Conservation (phyloP, 2,329 filamentous ascomycete species). For the Lecanicillium sp. region DNA sequence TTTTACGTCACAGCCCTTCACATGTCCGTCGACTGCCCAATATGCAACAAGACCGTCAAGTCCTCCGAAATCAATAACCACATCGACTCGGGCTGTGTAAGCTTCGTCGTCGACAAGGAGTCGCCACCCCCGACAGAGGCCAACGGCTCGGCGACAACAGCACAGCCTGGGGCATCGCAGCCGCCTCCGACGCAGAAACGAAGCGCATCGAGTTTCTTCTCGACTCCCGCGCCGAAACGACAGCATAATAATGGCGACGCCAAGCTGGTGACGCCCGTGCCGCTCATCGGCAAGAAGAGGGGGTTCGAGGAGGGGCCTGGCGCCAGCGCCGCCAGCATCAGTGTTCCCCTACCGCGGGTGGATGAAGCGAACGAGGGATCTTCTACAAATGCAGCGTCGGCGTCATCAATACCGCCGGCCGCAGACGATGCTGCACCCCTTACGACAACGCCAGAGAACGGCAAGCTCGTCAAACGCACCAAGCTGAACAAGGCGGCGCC, state of each 20-base stretch:
- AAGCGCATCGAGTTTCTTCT: constrained; percentile 54
- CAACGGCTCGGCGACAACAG: constrained; percentile 21
- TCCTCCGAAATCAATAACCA: constrained; percentile 78
- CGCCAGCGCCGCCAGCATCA: constrained; percentile 15
- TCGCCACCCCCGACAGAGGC: constrained; percentile 25
- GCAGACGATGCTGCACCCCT: constrained; percentile 9
- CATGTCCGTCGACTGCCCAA: constrained; percentile 66
- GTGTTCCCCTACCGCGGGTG: constrained; percentile 11
- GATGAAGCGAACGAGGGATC: constrained; percentile 5
- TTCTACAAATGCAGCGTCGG: constrained; percentile 9
- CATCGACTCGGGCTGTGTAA: constrained; percentile 76
- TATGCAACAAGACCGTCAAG: constrained; percentile 69
- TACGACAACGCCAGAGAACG: constrained; percentile 21
- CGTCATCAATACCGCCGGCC: background rate
- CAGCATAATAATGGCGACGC: constrained; percentile 36
- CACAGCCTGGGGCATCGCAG: constrained; percentile 21
- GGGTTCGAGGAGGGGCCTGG: constrained; percentile 51
- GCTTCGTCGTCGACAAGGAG: constrained; percentile 54
- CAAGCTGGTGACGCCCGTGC: constrained; percentile 27
- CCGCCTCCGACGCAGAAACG: constrained; percentile 43
- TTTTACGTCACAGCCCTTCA: background rate
- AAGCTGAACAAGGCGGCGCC: constrained; percentile 71
- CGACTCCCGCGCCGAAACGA: constrained; percentile 54
- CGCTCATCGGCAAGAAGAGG: constrained; percentile 40
- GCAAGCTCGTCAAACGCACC: constrained; percentile 53